A percentile compares a stretch with the other conserved stretches of the same genome.
phyloP scores from a whole-genome alignment of 2,329 filamentous ascomycete genomes.

The Penicillium sp. region DNA sequence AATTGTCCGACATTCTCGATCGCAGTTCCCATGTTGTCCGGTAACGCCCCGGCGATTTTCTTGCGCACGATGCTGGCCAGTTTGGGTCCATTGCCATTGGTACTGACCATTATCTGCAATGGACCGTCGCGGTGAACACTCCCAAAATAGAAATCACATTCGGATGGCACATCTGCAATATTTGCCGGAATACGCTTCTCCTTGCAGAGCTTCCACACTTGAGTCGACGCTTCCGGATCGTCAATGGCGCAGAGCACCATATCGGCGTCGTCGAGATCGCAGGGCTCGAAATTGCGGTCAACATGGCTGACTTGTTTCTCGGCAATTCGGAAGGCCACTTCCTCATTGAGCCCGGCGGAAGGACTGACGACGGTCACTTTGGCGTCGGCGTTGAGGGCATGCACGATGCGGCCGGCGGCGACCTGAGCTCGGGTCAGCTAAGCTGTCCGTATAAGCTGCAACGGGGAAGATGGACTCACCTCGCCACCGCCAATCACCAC shows the following conservation, averaged over 20 bases:
- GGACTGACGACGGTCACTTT: slow-evolving; percentile 84
- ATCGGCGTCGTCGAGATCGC: slow-evolving; percentile 75
- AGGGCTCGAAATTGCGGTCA: slow-evolving; percentile 78
- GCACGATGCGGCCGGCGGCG: slow-evolving; percentile 87
- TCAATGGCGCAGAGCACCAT: slow-evolving; percentile 95
- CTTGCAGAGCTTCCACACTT: slow-evolving; percentile 93
- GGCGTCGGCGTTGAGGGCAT: slow-evolving; percentile 93
- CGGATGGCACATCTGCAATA: slow-evolving; percentile 92
- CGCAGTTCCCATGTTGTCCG: slow-evolving; percentile 76
- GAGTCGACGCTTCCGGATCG: slow-evolving; percentile 83
- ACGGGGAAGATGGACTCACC: slow-evolving; percentile 52
- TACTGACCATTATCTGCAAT: slow-evolving; percentile 97
- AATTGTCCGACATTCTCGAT: slow-evolving; percentile 81
- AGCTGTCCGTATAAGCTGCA: slow-evolving; percentile 8
- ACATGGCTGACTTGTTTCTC: slow-evolving; percentile 74
- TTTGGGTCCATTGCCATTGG: slow-evolving; percentile 92
- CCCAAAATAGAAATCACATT: slow-evolving; percentile 99
- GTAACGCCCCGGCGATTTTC: slow-evolving; percentile 74
- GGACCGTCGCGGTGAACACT: slow-evolving; percentile 93
- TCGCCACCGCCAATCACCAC: slow-evolving; percentile 95
- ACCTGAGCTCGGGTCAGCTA: slow-evolving; percentile 58
- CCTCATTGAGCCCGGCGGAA: slow-evolving; percentile 73
- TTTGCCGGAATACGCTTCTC: slow-evolving; percentile 81
- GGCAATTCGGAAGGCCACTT: slow-evolving; percentile 78
- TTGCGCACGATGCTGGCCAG: slow-evolving; percentile 82